Conservation (phyloP, 202 grass and related monocot species). For the Schoenoplectus triqueter region DNA sequence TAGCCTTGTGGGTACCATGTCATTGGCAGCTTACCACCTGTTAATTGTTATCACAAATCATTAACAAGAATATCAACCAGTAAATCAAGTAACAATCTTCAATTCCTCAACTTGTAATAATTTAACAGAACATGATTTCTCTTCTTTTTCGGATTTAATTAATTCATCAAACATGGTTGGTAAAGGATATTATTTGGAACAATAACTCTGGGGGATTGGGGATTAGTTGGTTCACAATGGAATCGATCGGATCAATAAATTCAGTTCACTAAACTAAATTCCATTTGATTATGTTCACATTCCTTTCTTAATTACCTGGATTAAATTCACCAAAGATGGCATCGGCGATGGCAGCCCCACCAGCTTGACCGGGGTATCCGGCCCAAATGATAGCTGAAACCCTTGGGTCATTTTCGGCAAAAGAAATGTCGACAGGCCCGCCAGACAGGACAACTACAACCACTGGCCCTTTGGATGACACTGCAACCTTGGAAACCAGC, state of each 20-base stretch:
- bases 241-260: too few species aligned
- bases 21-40: slow-evolving; percentile 82
- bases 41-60: neutral
- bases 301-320: slow-evolving; percentile 48
- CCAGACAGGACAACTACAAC: slow-evolving; percentile 71
- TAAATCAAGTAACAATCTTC: neutral
- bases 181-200: too few species aligned
- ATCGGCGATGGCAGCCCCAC: slow-evolving; percentile 75
- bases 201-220: too few species aligned
- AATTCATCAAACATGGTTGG: too few species aligned
- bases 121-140: too few species aligned
- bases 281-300: neutral
- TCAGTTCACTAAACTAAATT: neutral
- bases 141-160: neutral
- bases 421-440: slow-evolving; percentile 65
- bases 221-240: too few species aligned
- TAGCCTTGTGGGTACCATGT: slow-evolving; percentile 84
- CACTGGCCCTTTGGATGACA: slow-evolving; percentile 50
- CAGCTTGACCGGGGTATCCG: slow-evolving; percentile 79
- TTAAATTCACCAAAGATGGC: slow-evolving; percentile 72
- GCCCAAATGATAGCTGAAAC: slow-evolving; percentile 67
- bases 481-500: slow-evolving; percentile 70
- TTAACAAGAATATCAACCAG: neutral
- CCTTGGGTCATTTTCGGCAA: slow-evolving; percentile 56
- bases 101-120: too few species aligned